Evolutionary conservation across 2,329 filamentous ascomycete species (phyloP).

Genomic region (Boeremia lycopersici): DNA sequence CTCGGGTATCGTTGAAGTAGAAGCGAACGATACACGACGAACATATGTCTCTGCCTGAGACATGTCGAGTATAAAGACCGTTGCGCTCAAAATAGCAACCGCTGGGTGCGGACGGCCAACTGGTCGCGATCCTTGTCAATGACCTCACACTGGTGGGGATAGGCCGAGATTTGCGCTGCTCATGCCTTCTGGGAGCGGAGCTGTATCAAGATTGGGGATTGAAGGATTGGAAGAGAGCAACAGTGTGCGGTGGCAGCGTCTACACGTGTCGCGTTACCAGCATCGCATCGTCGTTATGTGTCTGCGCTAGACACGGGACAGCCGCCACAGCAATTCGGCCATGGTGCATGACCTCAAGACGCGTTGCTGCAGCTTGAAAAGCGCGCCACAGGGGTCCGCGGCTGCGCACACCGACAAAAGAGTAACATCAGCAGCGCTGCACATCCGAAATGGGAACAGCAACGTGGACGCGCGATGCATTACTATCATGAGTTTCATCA

Average conservation of each 20-base stretch:
- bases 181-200: slow-evolving; percentile 5
- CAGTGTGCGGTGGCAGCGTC: slow-evolving; percentile 11
- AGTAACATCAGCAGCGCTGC: not conserved
- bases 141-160: slow-evolving; percentile 36
- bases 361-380: slow-evolving; percentile 13
- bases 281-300: slow-evolving; percentile 8
- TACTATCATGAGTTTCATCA: not conserved
- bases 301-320: slow-evolving; percentile 10
- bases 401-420: not conserved
- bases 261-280: slow-evolving; percentile 15
- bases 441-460: not conserved
- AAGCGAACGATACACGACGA: slow-evolving; percentile 17
- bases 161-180: slow-evolving; percentile 14
- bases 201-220: not conserved
- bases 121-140: slow-evolving; percentile 42
- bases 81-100: slow-evolving; percentile 20
- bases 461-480: not conserved
- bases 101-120: slow-evolving; percentile 24
- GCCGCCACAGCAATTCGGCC: slow-evolving; percentile 11
- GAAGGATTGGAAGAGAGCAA: not conserved
- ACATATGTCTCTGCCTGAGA: slow-evolving; percentile 6
- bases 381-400: slow-evolving; percentile 11
- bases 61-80: slow-evolving; percentile 13
- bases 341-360: slow-evolving; percentile 9
- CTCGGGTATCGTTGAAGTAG: slow-evolving; percentile 4